phyloP scores from a whole-genome alignment of 2,329 filamentous ascomycete genomes.

The Ophiostoma fasciatum region DNA sequence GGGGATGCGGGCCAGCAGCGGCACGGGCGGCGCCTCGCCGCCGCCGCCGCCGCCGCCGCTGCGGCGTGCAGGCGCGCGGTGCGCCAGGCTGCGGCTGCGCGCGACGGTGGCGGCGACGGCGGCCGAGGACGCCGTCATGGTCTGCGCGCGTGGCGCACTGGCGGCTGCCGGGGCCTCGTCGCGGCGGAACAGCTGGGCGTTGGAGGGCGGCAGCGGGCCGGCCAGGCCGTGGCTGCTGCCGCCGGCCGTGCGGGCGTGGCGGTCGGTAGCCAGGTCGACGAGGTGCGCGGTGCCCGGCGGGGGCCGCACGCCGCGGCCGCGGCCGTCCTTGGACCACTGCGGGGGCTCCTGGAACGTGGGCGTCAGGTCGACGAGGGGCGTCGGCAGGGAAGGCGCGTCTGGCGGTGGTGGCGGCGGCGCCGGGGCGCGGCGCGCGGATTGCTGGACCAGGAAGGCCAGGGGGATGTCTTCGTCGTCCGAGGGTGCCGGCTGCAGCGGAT shows the following conservation, averaged over 20 bases:
- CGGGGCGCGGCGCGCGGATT: conserved; percentile 13
- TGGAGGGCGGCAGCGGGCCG: neutral
- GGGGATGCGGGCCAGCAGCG: conserved; percentile 4
- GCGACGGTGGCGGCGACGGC: conserved; percentile 1
- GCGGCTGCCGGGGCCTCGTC: neutral
- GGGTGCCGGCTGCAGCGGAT: conserved; percentile 19
- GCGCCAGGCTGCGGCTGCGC: conserved; percentile 5
- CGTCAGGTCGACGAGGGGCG: conserved; percentile 54
- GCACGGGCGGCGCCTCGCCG: conserved; percentile 6
- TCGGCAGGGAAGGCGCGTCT: conserved; percentile 19
- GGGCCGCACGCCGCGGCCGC: conserved; percentile 31
- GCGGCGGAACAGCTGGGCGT: conserved; percentile 3
- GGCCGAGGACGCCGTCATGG: conserved; percentile 10
- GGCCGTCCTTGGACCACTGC: conserved; percentile 37
- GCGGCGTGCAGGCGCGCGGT: neutral
- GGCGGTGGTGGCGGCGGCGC: neutral
- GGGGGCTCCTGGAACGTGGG: conserved; percentile 50
- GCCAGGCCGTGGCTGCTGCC: neutral
- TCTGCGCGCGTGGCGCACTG: conserved; percentile 4
- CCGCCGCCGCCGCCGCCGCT: neutral
- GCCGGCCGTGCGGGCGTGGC: neutral
- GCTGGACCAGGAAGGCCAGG: too few relatives aligned
- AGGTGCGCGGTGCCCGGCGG: conserved; percentile 27
- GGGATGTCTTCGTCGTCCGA: too few relatives aligned
- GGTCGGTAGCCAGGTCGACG: conserved; percentile 28